Base-by-base conservation (phyloP, 2,329 filamentous ascomycete species). In the Epichloe scottii region DNA sequence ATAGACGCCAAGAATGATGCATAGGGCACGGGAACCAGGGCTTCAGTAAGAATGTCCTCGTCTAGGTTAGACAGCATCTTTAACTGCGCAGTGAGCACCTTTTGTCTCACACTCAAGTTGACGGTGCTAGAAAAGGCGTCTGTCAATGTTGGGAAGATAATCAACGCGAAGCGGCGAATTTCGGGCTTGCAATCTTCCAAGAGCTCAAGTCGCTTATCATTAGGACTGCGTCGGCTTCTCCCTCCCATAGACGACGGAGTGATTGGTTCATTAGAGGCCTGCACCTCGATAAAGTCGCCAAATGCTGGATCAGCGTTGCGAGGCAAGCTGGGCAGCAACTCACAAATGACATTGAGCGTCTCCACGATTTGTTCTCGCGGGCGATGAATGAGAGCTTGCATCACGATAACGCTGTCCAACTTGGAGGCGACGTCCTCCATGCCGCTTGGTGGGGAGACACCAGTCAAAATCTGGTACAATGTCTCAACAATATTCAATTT, bases 41-140 rank as follows among this genome's bases (percentile, higher is more conserved):
- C 86, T 59, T 96, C 91, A 54, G 88, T 78, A 4, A 98, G 77
- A 48, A 98, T 89, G 38, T 78, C 75, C 42, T 81, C 82, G 59
- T 96, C 89, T n/a, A 98, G 71, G 57, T 96, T 95, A 12, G 89
- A 95, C 10, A 98, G 77, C 89, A 98, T 97, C 71, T 97, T 97
- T 43, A 97, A 72, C 62, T 98, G 93, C n/a, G 91, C 93, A 19
- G 82, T 88, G 35, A 98, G 76, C 3, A 98, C 93, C 68, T 95
- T 96, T 63, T 97, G 89, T 21, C 94, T 85, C 40, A 98, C 93
- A 51, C 82, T 89, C 15, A 97, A 71, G 62, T 98, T 98, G 56
- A 98, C 91, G 0, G 93, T 98, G 67, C 93, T 97, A 11, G 93
- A 96, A 63, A 95, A 98, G 0, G 90, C 91, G 65, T 98, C 90